phyloP scores from a whole-genome alignment of 371 early-diverging fungal genomes.

The Saksenaea vasiformis region DNA sequence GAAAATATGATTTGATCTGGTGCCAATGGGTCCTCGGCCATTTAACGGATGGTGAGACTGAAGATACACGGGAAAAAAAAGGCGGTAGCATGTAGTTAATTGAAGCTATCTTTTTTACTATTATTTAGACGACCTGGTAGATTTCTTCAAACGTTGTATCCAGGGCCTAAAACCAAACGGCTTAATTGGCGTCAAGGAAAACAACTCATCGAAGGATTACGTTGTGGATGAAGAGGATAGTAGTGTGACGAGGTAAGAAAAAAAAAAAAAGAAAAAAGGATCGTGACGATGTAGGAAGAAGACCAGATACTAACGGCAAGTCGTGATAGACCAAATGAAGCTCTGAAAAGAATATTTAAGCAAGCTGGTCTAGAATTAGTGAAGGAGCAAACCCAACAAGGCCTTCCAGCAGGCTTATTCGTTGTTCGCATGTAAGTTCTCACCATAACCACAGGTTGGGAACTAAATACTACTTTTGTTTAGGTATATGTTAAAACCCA shows the following conservation, averaged over 20 bases:
- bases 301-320: neutral
- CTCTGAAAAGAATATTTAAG: conserved; percentile 71
- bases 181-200: conserved; percentile 90
- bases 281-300: neutral
- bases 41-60: conserved; percentile 67
- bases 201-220: conserved; percentile 66
- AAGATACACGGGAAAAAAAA: neutral
- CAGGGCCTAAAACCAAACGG: conserved; percentile 76
- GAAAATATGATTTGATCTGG: conserved; percentile 91
- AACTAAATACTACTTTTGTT: neutral
- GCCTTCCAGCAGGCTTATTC: conserved; percentile 82
- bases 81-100: neutral
- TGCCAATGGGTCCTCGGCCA: conserved; percentile 95
- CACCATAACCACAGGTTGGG: neutral
- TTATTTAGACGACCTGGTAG: conserved; percentile 75
- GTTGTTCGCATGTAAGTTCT: conserved; percentile 83
- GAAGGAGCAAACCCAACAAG: conserved; percentile 74
- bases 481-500: conserved; percentile 32
- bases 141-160: conserved; percentile 80
- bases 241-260: conserved; percentile 74
- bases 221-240: conserved; percentile 84
- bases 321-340: conserved; percentile 55
- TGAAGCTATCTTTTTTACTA: conserved; percentile 1
- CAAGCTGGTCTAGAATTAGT: conserved; percentile 72
- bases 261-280: too few species aligned